These are phyloP conservation scores for Ceratobasidium sp. DNA, from an alignment of 1,284 basidiomycete species.

Conservation along the genomic window DNA sequence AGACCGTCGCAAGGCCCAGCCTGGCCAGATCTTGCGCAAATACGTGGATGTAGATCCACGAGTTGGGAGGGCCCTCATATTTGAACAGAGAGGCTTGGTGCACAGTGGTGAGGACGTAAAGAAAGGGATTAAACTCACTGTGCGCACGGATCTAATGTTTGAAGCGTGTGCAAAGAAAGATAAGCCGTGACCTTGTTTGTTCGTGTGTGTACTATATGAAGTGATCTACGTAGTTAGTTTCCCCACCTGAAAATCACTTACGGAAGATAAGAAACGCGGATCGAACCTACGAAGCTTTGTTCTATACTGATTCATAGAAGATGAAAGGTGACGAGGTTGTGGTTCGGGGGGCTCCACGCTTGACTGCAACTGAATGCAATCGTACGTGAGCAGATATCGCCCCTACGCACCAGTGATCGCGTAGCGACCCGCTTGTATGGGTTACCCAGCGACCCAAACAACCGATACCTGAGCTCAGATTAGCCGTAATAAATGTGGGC, in stretches of 20 bases:
- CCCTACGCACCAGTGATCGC: slow-evolving; percentile 9
- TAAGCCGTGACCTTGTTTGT: slow-evolving; percentile 2
- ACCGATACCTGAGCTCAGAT: not conserved
- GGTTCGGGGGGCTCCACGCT: slow-evolving; percentile 6
- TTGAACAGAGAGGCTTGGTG: slow-evolving; percentile 44
- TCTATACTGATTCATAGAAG: slow-evolving; percentile 10
- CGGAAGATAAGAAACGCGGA: slow-evolving; percentile 18
- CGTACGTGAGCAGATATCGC: not conserved
- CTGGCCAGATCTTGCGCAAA: slow-evolving; percentile 17
- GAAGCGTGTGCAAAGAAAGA: slow-evolving; percentile 9
- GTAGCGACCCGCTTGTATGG: slow-evolving; percentile 6
- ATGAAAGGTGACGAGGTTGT: slow-evolving; percentile 5
- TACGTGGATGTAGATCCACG: slow-evolving; percentile 45
- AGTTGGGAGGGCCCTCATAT: slow-evolving; percentile 44
- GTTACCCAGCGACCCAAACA: not conserved
- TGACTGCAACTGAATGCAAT: slow-evolving; percentile 6
- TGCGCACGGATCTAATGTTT: slow-evolving; percentile 42
- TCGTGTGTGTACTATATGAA: slow-evolving; percentile 1
- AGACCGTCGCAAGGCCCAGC: slow-evolving; percentile 20
- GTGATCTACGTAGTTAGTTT: slow-evolving; percentile 24
- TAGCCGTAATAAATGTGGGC: slow-evolving; percentile 2
- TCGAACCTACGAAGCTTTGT: slow-evolving; percentile 12
- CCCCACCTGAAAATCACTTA: slow-evolving; percentile 15
- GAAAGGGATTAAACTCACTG: slow-evolving; percentile 40
- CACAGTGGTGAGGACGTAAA: slow-evolving; percentile 44